These are phyloP conservation scores for Physcomitrium patens DNA, from an alignment of 225 moss, liverwort and hornwort species.

Conservation along the genomic window DNA sequence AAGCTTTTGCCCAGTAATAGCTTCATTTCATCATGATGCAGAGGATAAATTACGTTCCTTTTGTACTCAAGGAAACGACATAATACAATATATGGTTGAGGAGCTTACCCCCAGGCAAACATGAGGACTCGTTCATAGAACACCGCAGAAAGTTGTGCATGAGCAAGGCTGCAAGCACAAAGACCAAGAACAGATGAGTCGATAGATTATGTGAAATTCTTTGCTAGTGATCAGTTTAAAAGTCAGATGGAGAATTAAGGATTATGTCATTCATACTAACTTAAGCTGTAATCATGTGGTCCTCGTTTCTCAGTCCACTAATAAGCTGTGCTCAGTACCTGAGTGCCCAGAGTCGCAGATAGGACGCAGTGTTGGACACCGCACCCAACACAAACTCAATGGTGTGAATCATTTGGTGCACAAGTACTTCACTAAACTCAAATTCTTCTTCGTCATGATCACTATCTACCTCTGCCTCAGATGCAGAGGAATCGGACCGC, in stretches of 20 bases:
- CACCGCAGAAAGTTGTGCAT: constrained; percentile 87
- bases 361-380: constrained; percentile 96
- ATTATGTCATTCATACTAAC: background rate
- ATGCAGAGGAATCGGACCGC: constrained; percentile 80
- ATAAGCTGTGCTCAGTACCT: constrained; percentile 41
- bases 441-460: constrained; percentile 95
- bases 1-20: too few relatives aligned
- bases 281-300: background rate
- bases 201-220: background rate
- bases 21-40: too few relatives aligned
- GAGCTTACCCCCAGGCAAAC: constrained; percentile 70
- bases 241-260: background rate
- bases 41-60: too few relatives aligned
- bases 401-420: constrained; percentile 99
- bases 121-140: constrained; percentile 85
- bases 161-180: constrained; percentile 77
- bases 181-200: constrained; percentile 2
- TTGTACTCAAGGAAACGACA: too few relatives aligned
- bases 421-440: constrained; percentile 87
- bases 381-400: constrained; percentile 96
- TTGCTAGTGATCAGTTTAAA: too few relatives aligned
- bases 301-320: too few relatives aligned
- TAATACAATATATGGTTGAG: background rate
- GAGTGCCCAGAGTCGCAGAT: constrained; percentile 88
- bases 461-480: constrained; percentile 62